phyloP scores from a whole-genome alignment of 106 monocot genomes.

The Acanthochlamys bracteata region DNA sequence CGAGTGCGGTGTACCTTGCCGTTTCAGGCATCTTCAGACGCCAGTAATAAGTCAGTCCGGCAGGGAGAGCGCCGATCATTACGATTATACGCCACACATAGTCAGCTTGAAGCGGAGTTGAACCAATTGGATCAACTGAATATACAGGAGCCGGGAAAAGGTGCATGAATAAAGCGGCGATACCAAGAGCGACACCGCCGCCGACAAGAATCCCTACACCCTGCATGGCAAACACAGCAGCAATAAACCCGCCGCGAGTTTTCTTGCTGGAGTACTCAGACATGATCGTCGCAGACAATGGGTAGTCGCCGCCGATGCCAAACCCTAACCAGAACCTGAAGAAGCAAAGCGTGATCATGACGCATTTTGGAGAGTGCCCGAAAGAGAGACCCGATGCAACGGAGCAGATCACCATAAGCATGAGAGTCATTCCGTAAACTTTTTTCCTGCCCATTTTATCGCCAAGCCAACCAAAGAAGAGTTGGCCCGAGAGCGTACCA shows the following conservation, averaged over 20 bases:
- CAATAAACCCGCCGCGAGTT: conserved; percentile 53
- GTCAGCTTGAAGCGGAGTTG: conserved; percentile 21
- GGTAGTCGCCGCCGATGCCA: conserved; percentile 66
- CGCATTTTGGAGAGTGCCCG: conserved; percentile 14
- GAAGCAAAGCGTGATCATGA: conserved; percentile 52
- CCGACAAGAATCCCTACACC: conserved; percentile 55
- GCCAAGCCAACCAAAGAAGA: conserved; percentile 47
- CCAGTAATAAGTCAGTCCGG: conserved; percentile 33
- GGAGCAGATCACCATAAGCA: conserved; percentile 30
- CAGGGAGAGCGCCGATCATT: conserved; percentile 34
- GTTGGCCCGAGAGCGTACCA: conserved; percentile 33
- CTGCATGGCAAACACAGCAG: conserved; percentile 68
- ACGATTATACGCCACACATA: conserved; percentile 39
- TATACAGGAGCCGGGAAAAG: conserved; percentile 17
- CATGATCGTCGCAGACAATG: conserved; percentile 68
- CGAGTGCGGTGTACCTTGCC: conserved; percentile 32
- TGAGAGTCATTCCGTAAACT: conserved; percentile 35
- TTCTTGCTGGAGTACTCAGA: conserved; percentile 63
- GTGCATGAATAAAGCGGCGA: conserved; percentile 21
- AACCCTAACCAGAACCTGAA: conserved; percentile 73
- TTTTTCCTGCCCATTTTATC: conserved; percentile 37
- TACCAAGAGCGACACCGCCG: conserved; percentile 28
- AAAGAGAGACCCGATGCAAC: conserved; percentile 32
- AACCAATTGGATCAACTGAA: conserved; percentile 6
- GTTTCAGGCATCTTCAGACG: conserved; percentile 44